A percentile compares a stretch with the other conserved stretches of the same genome.
Conservation (phyloP, 2,329 filamentous ascomycete genomes). For the Aspergillus amoenus region DNA sequence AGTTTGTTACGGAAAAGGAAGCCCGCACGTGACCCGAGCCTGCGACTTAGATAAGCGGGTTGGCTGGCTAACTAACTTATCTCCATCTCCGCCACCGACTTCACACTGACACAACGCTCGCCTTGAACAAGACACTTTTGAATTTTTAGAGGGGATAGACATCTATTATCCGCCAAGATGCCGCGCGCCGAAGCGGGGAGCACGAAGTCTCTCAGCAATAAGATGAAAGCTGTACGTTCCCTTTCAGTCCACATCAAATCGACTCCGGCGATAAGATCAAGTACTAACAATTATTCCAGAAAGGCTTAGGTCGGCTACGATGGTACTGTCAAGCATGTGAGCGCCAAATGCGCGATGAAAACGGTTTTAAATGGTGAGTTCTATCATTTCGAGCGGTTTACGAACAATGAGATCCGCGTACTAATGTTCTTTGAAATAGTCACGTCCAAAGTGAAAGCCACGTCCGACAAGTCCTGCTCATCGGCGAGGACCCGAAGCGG, state of each 20-base stretch:
- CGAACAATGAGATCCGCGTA: background rate
- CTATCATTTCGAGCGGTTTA: no score
- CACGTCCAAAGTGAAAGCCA: constrained; percentile 84
- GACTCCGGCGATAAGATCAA: background rate
- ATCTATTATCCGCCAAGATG: constrained; percentile 57
- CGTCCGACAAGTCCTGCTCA: constrained; percentile 82
- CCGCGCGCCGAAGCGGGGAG: constrained; percentile 87
- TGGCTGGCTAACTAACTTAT: background rate
- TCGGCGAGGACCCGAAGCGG: constrained; percentile 84
- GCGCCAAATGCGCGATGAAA: constrained; percentile 76
- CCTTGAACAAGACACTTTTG: background rate
- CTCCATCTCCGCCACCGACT: constrained; percentile 6
- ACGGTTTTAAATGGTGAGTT: constrained; percentile 71
- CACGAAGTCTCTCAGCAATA: constrained; percentile 87
- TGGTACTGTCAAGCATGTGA: constrained; percentile 91
- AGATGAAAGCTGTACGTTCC: constrained; percentile 75
- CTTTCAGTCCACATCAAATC: constrained; percentile 28
- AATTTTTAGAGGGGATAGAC: background rate
- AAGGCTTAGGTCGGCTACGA: constrained; percentile 69
- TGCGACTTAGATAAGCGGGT: background rate
- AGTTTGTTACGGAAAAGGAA: no score
- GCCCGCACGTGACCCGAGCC: no score
- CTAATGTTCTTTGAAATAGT: constrained; percentile 36
- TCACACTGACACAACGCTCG: background rate
- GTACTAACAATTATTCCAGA: constrained; percentile 23